Evolutionary conservation across 192 early-diverging fungal genomes (phyloP).

Genomic region (Phlyctochytrium planicorne): DNA sequence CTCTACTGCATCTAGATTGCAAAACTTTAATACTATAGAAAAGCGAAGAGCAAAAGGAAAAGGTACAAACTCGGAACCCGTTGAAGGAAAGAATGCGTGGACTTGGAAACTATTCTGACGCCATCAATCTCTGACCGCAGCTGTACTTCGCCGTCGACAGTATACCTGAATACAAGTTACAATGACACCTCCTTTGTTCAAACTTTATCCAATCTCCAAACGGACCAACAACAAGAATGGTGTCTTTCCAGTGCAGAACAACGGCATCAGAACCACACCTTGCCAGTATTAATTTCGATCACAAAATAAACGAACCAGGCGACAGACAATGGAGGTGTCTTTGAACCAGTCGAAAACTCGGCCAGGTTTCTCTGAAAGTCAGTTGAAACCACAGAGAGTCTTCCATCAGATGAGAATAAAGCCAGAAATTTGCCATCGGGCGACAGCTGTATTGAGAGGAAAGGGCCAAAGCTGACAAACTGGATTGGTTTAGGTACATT

Average conservation of each 20-base stretch:
- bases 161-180: constrained; percentile 22
- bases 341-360: constrained; percentile 69
- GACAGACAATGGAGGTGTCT: constrained; percentile 68
- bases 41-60: too few relatives aligned
- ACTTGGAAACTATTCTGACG: constrained; percentile 80
- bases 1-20: constrained; percentile 67
- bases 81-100: constrained; percentile 82
- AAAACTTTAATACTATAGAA: too few relatives aligned
- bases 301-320: constrained; percentile 60
- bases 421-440: constrained; percentile 94
- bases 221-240: constrained; percentile 87
- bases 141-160: constrained; percentile 75
- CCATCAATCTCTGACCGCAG: constrained; percentile 91
- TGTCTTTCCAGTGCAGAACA: constrained; percentile 78
- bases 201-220: constrained; percentile 88
- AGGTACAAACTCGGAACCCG: constrained; percentile 83
- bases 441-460: constrained; percentile 82
- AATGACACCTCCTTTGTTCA: constrained; percentile 22
- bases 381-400: constrained; percentile 88
- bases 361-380: constrained; percentile 94
- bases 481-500: constrained; percentile 21
- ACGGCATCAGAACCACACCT: constrained; percentile 98
- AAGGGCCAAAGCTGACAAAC: constrained; percentile 86
- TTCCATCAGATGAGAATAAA: constrained; percentile 73
- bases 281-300: constrained; percentile 13